Evolutionary conservation across 768 basidiomycete species (phyloP).

Genomic region (Piloderma croceum): DNA sequence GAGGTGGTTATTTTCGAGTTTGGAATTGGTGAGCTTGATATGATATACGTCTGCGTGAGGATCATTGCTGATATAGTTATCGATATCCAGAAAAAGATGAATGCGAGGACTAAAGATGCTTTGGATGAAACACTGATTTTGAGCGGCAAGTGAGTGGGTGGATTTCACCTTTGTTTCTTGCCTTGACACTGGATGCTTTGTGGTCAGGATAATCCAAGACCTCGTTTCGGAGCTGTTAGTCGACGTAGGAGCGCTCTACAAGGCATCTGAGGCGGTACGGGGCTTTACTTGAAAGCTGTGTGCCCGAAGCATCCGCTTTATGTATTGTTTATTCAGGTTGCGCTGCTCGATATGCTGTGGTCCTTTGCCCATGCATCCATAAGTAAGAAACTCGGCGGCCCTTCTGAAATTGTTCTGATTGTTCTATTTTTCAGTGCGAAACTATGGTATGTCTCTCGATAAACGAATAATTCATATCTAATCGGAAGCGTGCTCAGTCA

Average conservation of each 20-base stretch:
- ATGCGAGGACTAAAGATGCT: conserved; percentile 84
- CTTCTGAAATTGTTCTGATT: background rate
- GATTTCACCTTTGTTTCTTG: background rate
- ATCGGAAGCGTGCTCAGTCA: conserved; percentile 44
- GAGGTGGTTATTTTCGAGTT: conserved; percentile 69
- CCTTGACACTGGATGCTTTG: no score
- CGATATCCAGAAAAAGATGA: conserved; percentile 82
- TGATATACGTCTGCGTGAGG: background rate
- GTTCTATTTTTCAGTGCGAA: conserved; percentile 31
- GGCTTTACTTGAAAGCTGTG: background rate
- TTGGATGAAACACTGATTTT: conserved; percentile 85
- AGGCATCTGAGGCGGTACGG: conserved; percentile 81
- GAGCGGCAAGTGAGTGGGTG: conserved; percentile 60
- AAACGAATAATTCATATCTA: background rate
- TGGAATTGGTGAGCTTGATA: conserved; percentile 62
- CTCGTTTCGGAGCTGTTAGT: conserved; percentile 65
- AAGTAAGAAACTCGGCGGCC: conserved; percentile 44
- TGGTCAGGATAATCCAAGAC: conserved; percentile 78
- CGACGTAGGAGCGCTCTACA: conserved; percentile 78
- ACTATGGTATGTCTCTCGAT: conserved; percentile 35
- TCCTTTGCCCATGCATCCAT: conserved; percentile 82
- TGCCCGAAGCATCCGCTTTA: background rate
- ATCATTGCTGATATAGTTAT: no score
- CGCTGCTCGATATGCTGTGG: conserved; percentile 85
- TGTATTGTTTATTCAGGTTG: conserved; percentile 46